Percentiles rank a stretch among this genome's conserved stretches.
These are phyloP conservation scores for Pleurotus pulmonarius DNA, from an alignment of 768 basidiomycete genomes.

Conservation along the genomic window DNA sequence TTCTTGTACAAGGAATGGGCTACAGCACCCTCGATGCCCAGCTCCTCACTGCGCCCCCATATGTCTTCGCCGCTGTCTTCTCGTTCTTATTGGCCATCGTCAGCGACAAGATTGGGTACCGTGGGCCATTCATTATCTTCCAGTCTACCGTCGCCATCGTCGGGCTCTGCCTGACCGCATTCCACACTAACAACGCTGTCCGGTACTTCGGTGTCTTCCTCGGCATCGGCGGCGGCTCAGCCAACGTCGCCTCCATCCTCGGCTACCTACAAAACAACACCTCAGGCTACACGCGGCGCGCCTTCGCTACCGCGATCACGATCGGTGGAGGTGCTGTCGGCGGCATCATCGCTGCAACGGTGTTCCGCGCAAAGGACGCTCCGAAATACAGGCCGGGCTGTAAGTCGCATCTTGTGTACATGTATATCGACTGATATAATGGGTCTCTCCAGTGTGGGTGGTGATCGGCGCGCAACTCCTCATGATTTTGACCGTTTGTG, in stretches of 20 bases:
- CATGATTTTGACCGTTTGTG: constrained; percentile 22
- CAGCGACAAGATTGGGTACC: constrained; percentile 29
- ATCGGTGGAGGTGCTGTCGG: constrained; percentile 33
- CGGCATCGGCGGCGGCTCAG: constrained; percentile 15
- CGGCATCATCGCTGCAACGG: constrained; percentile 34
- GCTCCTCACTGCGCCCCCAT: constrained; percentile 32
- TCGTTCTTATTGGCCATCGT: constrained; percentile 33
- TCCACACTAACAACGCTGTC: constrained; percentile 1
- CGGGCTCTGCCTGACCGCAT: constrained; percentile 14
- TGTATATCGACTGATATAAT: background rate
- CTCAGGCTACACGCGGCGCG: constrained; percentile 31
- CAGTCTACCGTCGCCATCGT: constrained; percentile 27
- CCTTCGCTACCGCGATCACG: constrained; percentile 33
- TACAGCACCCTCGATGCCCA: constrained; percentile 23
- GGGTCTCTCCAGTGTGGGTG: constrained; percentile 26
- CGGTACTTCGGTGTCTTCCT: constrained; percentile 30
- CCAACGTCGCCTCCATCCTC: background rate
- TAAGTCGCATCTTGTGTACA: background rate
- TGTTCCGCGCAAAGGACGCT: constrained; percentile 30
- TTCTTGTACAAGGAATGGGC: constrained; percentile 28
- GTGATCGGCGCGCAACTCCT: constrained; percentile 31
- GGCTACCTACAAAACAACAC: constrained; percentile 23
- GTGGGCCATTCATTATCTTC: constrained; percentile 28
- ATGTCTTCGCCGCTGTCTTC: constrained; percentile 28
- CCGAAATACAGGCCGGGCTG: constrained; percentile 18